A percentile compares a stretch with the other conserved stretches of the same genome.
These are phyloP conservation scores for Pachyrhizus erosus DNA, from an alignment of 306 rosid genomes.

Conservation along the genomic window DNA sequence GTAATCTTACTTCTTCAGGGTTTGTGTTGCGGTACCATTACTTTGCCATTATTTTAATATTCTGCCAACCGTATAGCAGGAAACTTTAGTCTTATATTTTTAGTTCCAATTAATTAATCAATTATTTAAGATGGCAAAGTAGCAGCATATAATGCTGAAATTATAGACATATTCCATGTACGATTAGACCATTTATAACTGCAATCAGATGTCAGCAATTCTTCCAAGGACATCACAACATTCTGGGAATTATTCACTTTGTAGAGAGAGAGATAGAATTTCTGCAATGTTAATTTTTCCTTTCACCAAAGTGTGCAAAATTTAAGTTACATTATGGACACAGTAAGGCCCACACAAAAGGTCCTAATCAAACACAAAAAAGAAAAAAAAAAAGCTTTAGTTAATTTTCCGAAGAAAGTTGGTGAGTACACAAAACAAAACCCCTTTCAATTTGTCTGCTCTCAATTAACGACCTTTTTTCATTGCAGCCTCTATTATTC, in stretches of 20 bases:
- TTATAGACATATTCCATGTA: neutral
- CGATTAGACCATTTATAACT: conserved; percentile 28
- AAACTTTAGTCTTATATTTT: neutral
- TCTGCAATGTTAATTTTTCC: conserved; percentile 33
- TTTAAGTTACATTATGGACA: conserved; percentile 46
- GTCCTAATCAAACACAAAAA: conserved; percentile 40
- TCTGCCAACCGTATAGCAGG: neutral
- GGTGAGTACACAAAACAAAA: conserved; percentile 44
- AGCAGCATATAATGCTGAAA: conserved; percentile 34
- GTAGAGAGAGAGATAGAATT: neutral
- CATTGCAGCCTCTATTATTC: conserved; percentile 39
- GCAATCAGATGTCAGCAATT: conserved; percentile 16
- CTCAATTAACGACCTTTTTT: conserved; percentile 30
- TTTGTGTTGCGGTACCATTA: neutral
- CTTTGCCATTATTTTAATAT: neutral
- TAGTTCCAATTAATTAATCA: neutral
- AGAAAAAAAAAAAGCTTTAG: neutral
- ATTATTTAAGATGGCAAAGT: conserved; percentile 5
- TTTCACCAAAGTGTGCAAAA: conserved; percentile 46
- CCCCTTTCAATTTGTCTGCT: conserved; percentile 40
- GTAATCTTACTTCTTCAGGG: neutral
- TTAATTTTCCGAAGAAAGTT: conserved; percentile 33
- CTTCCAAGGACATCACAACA: neutral
- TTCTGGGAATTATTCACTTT: conserved; percentile 14
- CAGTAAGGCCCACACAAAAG: conserved; percentile 37